phyloP scores from a whole-genome alignment of 257 asterid genomes.

The Ajuga chamaepitys region DNA sequence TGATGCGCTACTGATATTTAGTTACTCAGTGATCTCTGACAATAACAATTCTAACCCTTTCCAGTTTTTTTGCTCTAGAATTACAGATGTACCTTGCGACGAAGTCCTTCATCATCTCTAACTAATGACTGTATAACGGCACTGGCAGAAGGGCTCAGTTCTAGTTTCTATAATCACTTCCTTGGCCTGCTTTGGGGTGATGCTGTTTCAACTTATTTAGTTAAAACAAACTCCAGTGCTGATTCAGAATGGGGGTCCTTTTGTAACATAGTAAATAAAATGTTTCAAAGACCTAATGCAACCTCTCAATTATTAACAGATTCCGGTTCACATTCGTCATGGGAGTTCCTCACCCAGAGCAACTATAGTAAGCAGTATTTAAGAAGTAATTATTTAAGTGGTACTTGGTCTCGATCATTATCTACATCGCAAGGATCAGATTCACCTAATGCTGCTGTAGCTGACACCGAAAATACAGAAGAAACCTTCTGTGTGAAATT shows the following conservation, averaged over 20 bases:
- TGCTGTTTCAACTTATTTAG: slow-evolving; percentile 43
- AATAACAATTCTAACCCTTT: slow-evolving; percentile 15
- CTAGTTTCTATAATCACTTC: slow-evolving; percentile 59
- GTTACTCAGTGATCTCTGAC: slow-evolving; percentile 9
- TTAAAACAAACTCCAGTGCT: slow-evolving; percentile 35
- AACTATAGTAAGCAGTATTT: slow-evolving; percentile 56
- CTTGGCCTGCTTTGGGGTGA: slow-evolving; percentile 69
- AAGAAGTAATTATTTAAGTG: slow-evolving; percentile 32
- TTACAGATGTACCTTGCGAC: slow-evolving; percentile 69
- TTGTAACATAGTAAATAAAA: slow-evolving; percentile 40
- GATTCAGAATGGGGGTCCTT: slow-evolving; percentile 90
- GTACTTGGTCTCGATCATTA: slow-evolving; percentile 37
- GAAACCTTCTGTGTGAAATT: slow-evolving; percentile 33
- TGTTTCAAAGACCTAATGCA: slow-evolving; percentile 33
- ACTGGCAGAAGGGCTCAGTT: slow-evolving; percentile 77
- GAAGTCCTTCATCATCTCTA: slow-evolving; percentile 80
- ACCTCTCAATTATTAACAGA: slow-evolving; percentile 28
- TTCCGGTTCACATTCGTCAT: slow-evolving; percentile 53
- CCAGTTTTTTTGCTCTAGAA: slow-evolving; percentile 32
- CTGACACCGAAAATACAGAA: slow-evolving; percentile 23
- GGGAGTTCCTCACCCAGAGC: slow-evolving; percentile 86
- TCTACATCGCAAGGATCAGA: slow-evolving; percentile 27
- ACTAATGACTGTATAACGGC: slow-evolving; percentile 79
- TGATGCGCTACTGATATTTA: not conserved
- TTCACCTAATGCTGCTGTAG: slow-evolving; percentile 26